Base-by-base conservation (phyloP, 2,329 filamentous ascomycete species). In the Stachybotrys chartarum region DNA sequence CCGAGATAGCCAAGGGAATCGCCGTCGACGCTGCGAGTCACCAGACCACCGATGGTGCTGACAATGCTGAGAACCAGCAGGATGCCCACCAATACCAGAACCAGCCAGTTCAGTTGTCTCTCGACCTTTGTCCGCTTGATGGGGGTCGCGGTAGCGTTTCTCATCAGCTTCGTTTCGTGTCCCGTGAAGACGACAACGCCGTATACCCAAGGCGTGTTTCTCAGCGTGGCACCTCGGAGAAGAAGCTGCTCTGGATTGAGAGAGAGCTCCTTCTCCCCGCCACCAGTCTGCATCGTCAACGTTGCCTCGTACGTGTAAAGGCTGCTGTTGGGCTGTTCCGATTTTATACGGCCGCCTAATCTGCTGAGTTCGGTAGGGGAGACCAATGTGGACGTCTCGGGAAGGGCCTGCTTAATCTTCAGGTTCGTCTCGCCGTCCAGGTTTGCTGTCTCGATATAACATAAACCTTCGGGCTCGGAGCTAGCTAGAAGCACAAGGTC, bases 111-210 rank as follows among this genome's bases (percentile, higher is more conserved):
- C 62, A 99, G 88, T 77, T 95, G 89, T 59, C 87, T 85, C 73
- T 99, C 94, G 7, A 99, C 93, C 63, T 92, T 93, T 42, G 94
- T 99, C 55, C 93, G 88, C 77, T 99, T 99, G 75, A 99, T 99
- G 6, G 94, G 95, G 1, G 94, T 88, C 5, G 93, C 93, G 3
- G 93, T 99, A 17, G 94, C 95, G 69, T 99, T 99, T 63, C 94
- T 87, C 94, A 99, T 97, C 59, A 99, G 81, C 74, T 99, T 99
- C 7, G 94, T 97, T 75, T 99, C 94, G 72, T 99, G 94, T 53
- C 94, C 94, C 11, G 73, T 75, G 66, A 97, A 99, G 16, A 99
- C 93, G 54, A 99, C 94, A 17, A 96, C 83, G 45, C 93, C 94
- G 69, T 99, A 91, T 51, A 97, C 85, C 93, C 94, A 99, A 32